Evolutionary conservation across 2,329 filamentous ascomycete genomes (phyloP).

Genomic region (Pseudogymnoascus sp.): DNA sequence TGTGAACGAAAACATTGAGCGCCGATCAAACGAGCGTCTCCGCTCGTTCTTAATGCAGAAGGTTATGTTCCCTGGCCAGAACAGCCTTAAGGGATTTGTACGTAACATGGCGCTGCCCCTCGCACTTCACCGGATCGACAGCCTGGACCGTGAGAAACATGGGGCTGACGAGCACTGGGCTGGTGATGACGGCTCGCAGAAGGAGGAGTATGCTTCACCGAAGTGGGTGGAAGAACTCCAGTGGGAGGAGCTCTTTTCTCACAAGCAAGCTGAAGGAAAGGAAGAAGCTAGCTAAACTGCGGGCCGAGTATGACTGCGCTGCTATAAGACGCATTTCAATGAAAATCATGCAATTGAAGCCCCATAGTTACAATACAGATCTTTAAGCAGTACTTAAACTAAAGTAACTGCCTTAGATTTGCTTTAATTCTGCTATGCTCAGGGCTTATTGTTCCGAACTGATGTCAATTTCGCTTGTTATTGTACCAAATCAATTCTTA

Average conservation of each 20-base stretch:
- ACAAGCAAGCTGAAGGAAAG: neutral
- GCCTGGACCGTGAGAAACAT: neutral
- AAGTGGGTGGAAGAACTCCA: neutral
- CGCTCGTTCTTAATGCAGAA: conserved; percentile 20
- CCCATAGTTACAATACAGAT: neutral
- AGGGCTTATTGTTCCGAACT: too few species aligned
- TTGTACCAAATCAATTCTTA: too few species aligned
- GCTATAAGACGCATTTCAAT: neutral
- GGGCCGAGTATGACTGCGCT: neutral
- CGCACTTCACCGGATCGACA: neutral
- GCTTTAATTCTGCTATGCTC: neutral
- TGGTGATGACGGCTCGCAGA: neutral
- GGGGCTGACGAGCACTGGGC: neutral
- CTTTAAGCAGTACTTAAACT: neutral
- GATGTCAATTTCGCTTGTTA: too few species aligned
- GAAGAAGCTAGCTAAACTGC: neutral
- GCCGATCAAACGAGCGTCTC: conserved; percentile 18
- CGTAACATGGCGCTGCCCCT: conserved; percentile 9
- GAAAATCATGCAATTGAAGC: neutral
- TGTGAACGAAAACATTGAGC: conserved; percentile 19
- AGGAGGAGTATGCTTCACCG: neutral
- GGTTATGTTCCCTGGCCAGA: conserved; percentile 21
- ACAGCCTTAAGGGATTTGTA: conserved; percentile 19
- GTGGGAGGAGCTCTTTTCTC: neutral
- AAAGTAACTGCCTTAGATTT: neutral